Base-by-base conservation (phyloP, 495 filamentous ascomycete species). In the Pyrenopolyporus hunteri region DNA sequence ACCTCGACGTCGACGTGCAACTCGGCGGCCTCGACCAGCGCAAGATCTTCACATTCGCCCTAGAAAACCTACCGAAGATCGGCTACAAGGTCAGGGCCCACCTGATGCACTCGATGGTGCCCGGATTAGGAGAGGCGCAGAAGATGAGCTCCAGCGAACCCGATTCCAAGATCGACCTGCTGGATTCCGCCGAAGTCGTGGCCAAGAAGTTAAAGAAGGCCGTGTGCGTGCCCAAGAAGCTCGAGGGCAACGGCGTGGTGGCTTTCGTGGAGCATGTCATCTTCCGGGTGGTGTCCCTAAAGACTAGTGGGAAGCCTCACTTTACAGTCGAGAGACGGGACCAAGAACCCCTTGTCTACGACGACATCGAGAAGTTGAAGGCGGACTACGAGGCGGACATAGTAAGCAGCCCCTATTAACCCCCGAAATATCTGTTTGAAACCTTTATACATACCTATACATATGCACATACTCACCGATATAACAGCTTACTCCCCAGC, bases 41-140 rank as follows among this genome's bases (percentile, higher is more conserved):
- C 28, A 98, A 98, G 71, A 83, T 98, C 23, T 98, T 98, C 65
- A 84, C 84, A 6, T 75, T 89, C 6, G 92, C 92, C 0, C 87
- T 89, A 25, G 90, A 93, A 64, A 81, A 83, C 57, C 72, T 93
- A n/a, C 87, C 88, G 0, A 83, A 80, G 69, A 72, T 93, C 28
- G 87, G 86, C 4, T 92, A 89, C 75, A 81, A 81, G 47, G 60
- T 80, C 75, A 83, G 92, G 32, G 91, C 91, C 22, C 93, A 97
- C 75, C 66, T 97, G 40, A 89, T 97, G 81, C 97, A 91, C 65
- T 83, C 89, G 1, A 96, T 98, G 89, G 87, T 98, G 5, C 85
- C 91, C 0, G 93, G 94, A 11, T 74, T 98, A 2, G 90, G 91
- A 13, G 94, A 89, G 17, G 73, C 69, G 37, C 62, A 65, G 29